Evolutionary conservation across 2,329 filamentous ascomycete species (phyloP).

Genomic region (Lasiodiplodia sp.): DNA sequence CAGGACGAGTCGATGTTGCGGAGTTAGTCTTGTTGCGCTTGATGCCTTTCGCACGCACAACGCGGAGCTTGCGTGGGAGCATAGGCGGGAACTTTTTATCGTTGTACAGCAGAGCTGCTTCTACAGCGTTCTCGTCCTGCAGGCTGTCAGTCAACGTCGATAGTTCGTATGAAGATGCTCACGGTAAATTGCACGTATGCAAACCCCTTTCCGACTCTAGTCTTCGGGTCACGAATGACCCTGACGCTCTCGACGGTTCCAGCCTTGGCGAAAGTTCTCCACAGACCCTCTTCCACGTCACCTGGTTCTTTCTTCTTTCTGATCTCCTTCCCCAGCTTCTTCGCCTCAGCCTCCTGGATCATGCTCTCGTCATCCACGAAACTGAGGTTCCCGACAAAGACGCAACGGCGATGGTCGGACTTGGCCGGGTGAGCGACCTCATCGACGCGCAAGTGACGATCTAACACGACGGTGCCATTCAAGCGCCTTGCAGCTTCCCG

Average conservation of each 20-base stretch:
- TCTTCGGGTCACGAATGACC: conserved; percentile 86
- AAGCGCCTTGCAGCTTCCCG: conserved; percentile 77
- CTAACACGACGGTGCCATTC: conserved; percentile 84
- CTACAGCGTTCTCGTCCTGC: conserved; percentile 83
- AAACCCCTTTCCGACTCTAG: conserved; percentile 93
- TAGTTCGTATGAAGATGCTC: conserved; percentile 38
- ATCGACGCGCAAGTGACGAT: conserved; percentile 89
- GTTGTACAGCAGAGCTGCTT: conserved; percentile 86
- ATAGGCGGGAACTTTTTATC: conserved; percentile 94
- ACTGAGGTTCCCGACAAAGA: conserved; percentile 95
- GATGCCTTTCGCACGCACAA: conserved; percentile 80
- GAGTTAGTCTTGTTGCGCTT: conserved; percentile 47
- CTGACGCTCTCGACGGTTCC: conserved; percentile 93
- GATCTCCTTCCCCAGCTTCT: conserved; percentile 74
- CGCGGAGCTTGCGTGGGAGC: conserved; percentile 86
- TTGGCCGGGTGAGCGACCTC: conserved; percentile 86
- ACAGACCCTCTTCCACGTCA: conserved; percentile 92
- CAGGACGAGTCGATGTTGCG: conserved; percentile 38
- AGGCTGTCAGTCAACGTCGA: neutral
- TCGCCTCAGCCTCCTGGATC: conserved; percentile 66
- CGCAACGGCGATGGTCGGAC: conserved; percentile 84
- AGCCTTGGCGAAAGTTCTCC: conserved; percentile 78
- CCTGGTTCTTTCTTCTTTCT: conserved; percentile 74
- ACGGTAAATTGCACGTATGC: conserved; percentile 95
- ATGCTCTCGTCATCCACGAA: conserved; percentile 93